Percentiles rank a stretch among this genome's conserved stretches.
Conservation (phyloP, 352 stramenopile species). For the Globisporangium nagaii region DNA sequence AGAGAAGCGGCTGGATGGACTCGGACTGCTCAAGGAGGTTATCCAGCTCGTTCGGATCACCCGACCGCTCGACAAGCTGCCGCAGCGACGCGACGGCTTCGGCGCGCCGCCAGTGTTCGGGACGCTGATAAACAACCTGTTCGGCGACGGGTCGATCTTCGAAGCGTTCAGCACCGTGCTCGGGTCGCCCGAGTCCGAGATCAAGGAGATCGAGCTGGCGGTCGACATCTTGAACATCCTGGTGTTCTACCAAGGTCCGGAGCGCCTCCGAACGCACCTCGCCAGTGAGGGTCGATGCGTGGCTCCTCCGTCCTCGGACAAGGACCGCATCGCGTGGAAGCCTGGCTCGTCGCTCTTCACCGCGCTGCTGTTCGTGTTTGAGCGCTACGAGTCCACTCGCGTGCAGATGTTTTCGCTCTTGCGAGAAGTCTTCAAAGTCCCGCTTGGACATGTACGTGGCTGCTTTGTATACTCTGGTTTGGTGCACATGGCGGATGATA, state of each 20-base stretch:
- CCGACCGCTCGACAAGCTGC: slow-evolving; percentile 53
- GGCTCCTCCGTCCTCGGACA: slow-evolving; percentile 46
- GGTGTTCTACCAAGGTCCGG: slow-evolving; percentile 65
- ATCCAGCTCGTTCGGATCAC: slow-evolving; percentile 62
- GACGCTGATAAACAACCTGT: slow-evolving; percentile 59
- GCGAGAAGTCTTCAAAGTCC: slow-evolving; percentile 69
- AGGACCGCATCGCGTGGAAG: slow-evolving; percentile 61
- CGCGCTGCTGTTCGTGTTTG: slow-evolving; percentile 60
- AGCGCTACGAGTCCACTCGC: slow-evolving; percentile 53
- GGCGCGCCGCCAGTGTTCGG: slow-evolving; percentile 50
- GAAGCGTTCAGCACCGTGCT: slow-evolving; percentile 46
- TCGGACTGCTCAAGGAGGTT: slow-evolving; percentile 67
- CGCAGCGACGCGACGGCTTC: slow-evolving; percentile 50
- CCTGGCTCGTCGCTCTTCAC: slow-evolving; percentile 66
- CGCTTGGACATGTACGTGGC: slow-evolving; percentile 49
- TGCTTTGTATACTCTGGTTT: neutral
- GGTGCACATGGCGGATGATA: neutral
- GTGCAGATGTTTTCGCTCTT: slow-evolving; percentile 65
- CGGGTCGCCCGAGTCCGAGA: slow-evolving; percentile 35
- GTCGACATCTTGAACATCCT: slow-evolving; percentile 71
- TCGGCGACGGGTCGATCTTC: slow-evolving; percentile 57
- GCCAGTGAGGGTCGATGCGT: slow-evolving; percentile 69
- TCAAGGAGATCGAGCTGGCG: slow-evolving; percentile 37
- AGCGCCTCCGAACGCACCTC: slow-evolving; percentile 59
- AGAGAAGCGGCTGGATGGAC: slow-evolving; percentile 37